These are phyloP conservation scores for Ustilago curta DNA, from an alignment of 1,284 basidiomycete species.

Conservation along the genomic window DNA sequence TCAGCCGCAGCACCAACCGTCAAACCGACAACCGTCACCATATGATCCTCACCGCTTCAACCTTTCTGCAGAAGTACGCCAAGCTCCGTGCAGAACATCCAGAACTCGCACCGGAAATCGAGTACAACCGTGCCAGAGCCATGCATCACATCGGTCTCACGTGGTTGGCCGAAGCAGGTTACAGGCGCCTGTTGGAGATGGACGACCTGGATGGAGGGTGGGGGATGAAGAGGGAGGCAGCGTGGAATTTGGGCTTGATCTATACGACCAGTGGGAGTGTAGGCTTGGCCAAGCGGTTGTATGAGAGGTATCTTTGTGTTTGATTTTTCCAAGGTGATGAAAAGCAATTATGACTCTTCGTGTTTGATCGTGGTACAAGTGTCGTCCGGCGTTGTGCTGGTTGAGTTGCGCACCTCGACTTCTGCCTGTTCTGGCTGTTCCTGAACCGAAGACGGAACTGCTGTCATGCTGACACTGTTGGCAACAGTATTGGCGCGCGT, in stretches of 20 bases:
- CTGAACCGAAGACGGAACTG: background rate
- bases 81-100: conserved; percentile 75
- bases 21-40: conserved; percentile 95
- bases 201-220: background rate
- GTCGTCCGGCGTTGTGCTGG: background rate
- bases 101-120: conserved; percentile 75
- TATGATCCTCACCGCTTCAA: conserved; percentile 55
- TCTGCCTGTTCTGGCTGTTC: conserved; percentile 1
- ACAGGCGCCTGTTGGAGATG: conserved; percentile 45
- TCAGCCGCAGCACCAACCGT: conserved; percentile 89
- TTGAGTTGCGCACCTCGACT: background rate
- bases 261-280: conserved; percentile 52
- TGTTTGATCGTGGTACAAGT: background rate
- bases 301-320: conserved; percentile 46
- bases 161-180: conserved; percentile 61
- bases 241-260: conserved; percentile 62
- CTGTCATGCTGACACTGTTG: background rate
- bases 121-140: conserved; percentile 89
- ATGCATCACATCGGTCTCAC: conserved; percentile 81
- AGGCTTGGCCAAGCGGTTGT: conserved; percentile 31
- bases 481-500: background rate
- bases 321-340: conserved; percentile 5
- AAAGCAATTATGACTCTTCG: background rate
- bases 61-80: conserved; percentile 50
- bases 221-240: conserved; percentile 57